A percentile compares a stretch with the other conserved stretches of the same genome.
These are phyloP conservation scores for Wallacemonas sp. DNA, from an alignment of 208 protist species.

Conservation along the genomic window DNA sequence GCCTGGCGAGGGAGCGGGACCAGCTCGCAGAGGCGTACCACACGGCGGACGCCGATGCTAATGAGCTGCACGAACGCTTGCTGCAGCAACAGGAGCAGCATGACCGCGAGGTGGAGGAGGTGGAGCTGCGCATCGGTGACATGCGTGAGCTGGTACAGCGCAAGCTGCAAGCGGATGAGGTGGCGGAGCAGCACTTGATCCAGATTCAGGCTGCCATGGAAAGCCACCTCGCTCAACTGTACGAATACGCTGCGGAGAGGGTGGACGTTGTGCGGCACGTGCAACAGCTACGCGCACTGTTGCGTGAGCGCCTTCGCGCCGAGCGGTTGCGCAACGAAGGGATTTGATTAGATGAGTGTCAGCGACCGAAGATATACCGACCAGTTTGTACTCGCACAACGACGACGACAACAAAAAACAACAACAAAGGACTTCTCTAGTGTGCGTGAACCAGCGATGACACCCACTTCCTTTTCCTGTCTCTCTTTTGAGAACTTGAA, in stretches of 20 bases:
- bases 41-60: background rate
- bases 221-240: constrained; percentile 31
- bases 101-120: constrained; percentile 14
- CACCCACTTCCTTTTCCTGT: no score
- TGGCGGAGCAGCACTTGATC: constrained; percentile 40
- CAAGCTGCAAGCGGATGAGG: constrained; percentile 55
- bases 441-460: no score
- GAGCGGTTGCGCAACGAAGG: background rate
- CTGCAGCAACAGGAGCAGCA: constrained; percentile 15
- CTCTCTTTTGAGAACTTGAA: no score
- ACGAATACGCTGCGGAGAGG: constrained; percentile 24
- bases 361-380: background rate
- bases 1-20: constrained; percentile 15
- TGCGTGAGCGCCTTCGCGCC: constrained; percentile 23
- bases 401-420: background rate
- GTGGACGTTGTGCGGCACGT: constrained; percentile 34
- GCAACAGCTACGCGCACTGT: constrained; percentile 27
- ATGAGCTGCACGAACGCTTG: constrained; percentile 11
- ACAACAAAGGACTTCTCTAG: no score
- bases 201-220: constrained; percentile 48
- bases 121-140: constrained; percentile 33
- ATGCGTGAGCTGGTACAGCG: constrained; percentile 52
- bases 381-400: background rate
- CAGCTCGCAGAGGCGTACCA: constrained; percentile 8
- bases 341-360: background rate